A percentile compares a stretch with the other conserved stretches of the same genome.
These are phyloP conservation scores for Postia placenta DNA, from an alignment of 768 basidiomycete species.

Conservation along the genomic window DNA sequence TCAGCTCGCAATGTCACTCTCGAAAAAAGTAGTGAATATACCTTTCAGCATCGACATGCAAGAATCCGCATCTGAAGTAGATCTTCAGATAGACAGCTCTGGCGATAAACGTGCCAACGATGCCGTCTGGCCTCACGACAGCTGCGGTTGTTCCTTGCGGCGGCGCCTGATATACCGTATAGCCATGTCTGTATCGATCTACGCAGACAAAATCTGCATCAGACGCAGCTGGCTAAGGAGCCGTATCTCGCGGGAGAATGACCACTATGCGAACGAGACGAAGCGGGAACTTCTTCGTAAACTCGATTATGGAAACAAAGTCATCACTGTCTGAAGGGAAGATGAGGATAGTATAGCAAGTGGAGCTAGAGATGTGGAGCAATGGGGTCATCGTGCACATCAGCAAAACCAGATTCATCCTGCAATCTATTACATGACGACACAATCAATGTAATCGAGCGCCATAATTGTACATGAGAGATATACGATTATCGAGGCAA, in stretches of 20 bases:
- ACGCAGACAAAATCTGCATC: not conserved
- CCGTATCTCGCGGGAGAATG: not conserved
- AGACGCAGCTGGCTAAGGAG: not conserved
- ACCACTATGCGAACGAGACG: not conserved
- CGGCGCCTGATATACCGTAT: constrained; percentile 5
- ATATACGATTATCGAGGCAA: too few species aligned
- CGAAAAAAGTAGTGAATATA: too few species aligned
- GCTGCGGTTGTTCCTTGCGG: not conserved
- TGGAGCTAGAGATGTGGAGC: constrained; percentile 22
- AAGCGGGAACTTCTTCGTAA: not conserved
- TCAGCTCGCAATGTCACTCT: too few species aligned
- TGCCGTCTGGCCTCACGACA: constrained; percentile 13
- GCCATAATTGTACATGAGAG: too few species aligned
- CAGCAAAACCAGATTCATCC: too few species aligned
- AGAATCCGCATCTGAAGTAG: too few species aligned
- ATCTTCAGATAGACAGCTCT: too few species aligned
- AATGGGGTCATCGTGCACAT: constrained; percentile 12
- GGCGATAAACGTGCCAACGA: too few species aligned
- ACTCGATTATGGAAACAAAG: not conserved
- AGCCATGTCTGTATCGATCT: constrained; percentile 11
- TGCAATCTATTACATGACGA: too few species aligned
- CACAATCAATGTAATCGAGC: too few species aligned
- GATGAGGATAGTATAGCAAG: constrained; percentile 26
- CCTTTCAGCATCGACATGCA: too few species aligned
- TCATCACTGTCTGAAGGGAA: constrained; percentile 12